Evolutionary conservation across 768 basidiomycete genomes (phyloP), one percentile per base, ranked within the genome.

Genomic region (Tricholoma furcatifolium): DNA sequence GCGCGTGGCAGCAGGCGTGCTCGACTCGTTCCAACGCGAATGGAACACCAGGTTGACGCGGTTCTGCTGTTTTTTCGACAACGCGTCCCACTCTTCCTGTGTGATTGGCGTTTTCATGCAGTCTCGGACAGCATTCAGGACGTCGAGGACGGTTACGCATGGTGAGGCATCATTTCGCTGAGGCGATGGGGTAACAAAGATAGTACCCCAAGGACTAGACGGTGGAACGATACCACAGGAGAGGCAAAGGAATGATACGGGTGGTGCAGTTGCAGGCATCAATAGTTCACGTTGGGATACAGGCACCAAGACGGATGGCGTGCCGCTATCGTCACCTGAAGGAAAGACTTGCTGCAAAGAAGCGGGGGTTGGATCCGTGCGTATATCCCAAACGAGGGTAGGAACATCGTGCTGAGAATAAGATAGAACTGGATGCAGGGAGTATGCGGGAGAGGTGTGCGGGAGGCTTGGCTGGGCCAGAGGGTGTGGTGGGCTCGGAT

Each of bases 121-220:
- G 11, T 55, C 43, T 62, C 76, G 68, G 41, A 84, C 78, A n/a
- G 75, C 73, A 1, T 69, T 51, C 4, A 85, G 65, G 18, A 84
- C 70, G 42, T 85, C 78, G n/a, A 62, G 63, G 50, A 85, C 61
- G 2, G 81, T 84, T 38, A 85, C 75, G 8, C 77, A 78, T 0
- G 61, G 59, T 14, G 6, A 14, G 1, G 35, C 18, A 32, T 20
- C 7, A 23, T 21, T 42, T 21, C 12, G 38, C 14, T 14, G 20
- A 31, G 43, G 20, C 18, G 51, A 32, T 6, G 70, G 65, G 58
- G 77, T 79, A n/a, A 62, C 58, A 8, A 69, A 71, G 9, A 68
- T 56, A 27, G 79, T 74, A 4, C 64, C 63, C 77, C 80, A 82
- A 9, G 67, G 54, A 43, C 78, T 80, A 8, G 68, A 54, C 43